Evolutionary conservation across 176 grass and related monocot species (phyloP).

Genomic region (Avena sativa): DNA sequence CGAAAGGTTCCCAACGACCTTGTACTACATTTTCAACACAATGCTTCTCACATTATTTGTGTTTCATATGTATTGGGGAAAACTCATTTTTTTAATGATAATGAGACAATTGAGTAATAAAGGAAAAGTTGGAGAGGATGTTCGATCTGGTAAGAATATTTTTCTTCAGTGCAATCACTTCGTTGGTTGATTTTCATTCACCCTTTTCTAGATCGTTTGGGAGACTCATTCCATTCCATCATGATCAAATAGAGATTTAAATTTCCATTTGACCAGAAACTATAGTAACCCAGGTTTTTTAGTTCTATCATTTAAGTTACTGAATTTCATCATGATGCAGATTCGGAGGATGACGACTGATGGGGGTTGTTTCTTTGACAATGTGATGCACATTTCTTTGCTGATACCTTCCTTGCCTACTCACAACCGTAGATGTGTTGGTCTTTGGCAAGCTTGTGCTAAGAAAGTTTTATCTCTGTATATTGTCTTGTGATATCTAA

Average conservation of each 20-base stretch:
- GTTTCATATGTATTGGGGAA: conserved; percentile 98
- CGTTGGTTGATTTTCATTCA: conserved; percentile 28
- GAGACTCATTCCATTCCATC: conserved; percentile 11
- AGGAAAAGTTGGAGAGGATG: conserved; percentile 91
- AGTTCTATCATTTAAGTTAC: conserved; percentile 27
- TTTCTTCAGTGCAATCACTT: conserved; percentile 33
- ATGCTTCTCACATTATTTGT: conserved; percentile 97
- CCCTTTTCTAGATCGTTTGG: conserved; percentile 11
- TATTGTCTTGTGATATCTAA: conserved; percentile 50
- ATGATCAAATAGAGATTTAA: neutral
- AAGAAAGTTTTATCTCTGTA: conserved; percentile 50
- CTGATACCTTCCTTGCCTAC: conserved; percentile 49
- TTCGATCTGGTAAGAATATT: conserved; percentile 75
- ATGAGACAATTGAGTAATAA: conserved; percentile 89
- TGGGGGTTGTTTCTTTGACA: conserved; percentile 46
- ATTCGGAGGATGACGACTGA: conserved; percentile 75
- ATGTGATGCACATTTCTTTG: conserved; percentile 38
- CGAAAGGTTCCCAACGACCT: conserved; percentile 64
- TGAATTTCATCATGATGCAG: conserved; percentile 49
- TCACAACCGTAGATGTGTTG: conserved; percentile 43
- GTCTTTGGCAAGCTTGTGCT: conserved; percentile 39
- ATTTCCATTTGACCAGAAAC: neutral
- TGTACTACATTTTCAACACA: conserved; percentile 95
- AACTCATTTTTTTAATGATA: conserved; percentile 97
- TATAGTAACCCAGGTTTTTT: conserved; percentile 22